phyloP scores from a whole-genome alignment of 345 rosid genomes.

The Citrus glauca region DNA sequence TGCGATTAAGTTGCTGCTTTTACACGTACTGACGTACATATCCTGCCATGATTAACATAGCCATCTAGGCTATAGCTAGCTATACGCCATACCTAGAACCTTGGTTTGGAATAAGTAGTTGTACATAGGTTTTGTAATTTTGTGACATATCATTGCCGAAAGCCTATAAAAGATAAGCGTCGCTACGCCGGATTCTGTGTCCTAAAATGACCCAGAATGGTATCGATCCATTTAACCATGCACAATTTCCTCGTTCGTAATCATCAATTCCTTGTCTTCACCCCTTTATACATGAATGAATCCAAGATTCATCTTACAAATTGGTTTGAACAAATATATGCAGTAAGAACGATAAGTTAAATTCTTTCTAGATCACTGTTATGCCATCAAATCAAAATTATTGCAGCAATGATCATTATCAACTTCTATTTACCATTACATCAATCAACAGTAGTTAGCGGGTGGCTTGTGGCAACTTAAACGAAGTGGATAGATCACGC shows the following conservation, averaged over 20 bases:
- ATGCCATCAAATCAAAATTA: neutral
- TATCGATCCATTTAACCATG: neutral
- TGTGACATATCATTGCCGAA: neutral
- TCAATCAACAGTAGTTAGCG: neutral
- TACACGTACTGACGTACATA: too few species aligned
- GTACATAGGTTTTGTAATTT: neutral
- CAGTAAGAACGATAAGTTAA: neutral
- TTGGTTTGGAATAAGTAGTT: too few species aligned
- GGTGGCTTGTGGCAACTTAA: neutral
- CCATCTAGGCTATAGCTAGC: too few species aligned
- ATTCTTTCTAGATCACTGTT: neutral
- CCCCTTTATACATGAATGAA: neutral
- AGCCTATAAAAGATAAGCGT: neutral
- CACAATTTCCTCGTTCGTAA: neutral
- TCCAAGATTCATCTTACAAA: neutral
- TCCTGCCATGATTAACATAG: too few species aligned
- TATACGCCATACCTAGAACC: neutral
- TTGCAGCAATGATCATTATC: neutral
- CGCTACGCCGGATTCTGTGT: neutral
- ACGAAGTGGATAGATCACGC: constrained; percentile 3
- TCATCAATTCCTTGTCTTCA: neutral
- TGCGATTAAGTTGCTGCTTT: too few species aligned
- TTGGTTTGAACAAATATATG: neutral
- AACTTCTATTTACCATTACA: too few species aligned
- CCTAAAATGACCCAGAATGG: neutral